These are phyloP conservation scores for Schizophyllum commune DNA, from an alignment of 1,284 basidiomycete genomes.

Conservation along the genomic window DNA sequence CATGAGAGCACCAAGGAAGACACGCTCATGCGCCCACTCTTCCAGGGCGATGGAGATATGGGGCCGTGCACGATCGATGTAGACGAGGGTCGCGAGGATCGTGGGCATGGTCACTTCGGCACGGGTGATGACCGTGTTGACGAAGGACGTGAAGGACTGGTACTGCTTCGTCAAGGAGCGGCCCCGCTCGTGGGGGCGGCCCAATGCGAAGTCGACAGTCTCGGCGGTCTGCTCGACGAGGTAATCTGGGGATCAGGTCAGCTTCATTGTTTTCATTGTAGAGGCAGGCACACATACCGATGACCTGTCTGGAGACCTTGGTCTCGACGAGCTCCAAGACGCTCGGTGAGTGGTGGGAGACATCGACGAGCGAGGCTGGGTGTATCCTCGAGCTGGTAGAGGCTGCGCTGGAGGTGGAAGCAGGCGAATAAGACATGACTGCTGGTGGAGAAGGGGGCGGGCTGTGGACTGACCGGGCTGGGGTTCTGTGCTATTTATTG, in stretches of 20 bases:
- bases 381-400: slow-evolving; percentile 22
- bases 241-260: slow-evolving; percentile 31
- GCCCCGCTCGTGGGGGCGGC: slow-evolving; percentile 36
- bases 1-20: slow-evolving; percentile 10
- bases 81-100: slow-evolving; percentile 6
- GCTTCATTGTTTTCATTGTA: background rate
- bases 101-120: slow-evolving; percentile 5
- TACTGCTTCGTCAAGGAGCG: slow-evolving; percentile 15
- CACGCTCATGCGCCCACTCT: slow-evolving; percentile 9
- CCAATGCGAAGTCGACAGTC: slow-evolving; percentile 47
- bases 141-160: background rate
- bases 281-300: slow-evolving; percentile 29
- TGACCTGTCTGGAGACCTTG: slow-evolving; percentile 35
- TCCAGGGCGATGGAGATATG: slow-evolving; percentile 9
- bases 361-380: slow-evolving; percentile 42
- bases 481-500: background rate
- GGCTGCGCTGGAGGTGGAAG: background rate
- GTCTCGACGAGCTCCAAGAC: slow-evolving; percentile 42
- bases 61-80: slow-evolving; percentile 8
- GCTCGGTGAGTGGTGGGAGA: slow-evolving; percentile 38
- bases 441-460: background rate
- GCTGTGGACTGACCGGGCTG: background rate
- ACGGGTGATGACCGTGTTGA: slow-evolving; percentile 5
- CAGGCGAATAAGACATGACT: slow-evolving; percentile 6
- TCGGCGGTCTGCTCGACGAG: slow-evolving; percentile 43